phyloP scores from a whole-genome alignment of 2,329 filamentous ascomycete genomes.

The Pestalotiopsis sp. region DNA sequence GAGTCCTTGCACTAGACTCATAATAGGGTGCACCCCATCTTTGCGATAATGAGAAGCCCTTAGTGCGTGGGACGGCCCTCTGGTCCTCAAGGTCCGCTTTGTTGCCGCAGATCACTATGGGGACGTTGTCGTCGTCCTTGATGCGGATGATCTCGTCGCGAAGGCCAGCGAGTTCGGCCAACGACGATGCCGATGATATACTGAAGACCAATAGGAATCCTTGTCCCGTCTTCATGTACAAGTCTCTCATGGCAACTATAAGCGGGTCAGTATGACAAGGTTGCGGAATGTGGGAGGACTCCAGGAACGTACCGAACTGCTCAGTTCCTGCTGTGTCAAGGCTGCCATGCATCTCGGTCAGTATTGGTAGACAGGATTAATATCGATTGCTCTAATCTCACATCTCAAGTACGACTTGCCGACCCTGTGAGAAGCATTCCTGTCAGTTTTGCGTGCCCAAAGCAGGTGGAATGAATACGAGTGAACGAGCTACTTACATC shows the following conservation, averaged over 20 bases:
- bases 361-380: slow-evolving; percentile 23
- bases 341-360: slow-evolving; percentile 45
- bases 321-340: slow-evolving; percentile 91
- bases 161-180: slow-evolving; percentile 78
- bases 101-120: slow-evolving; percentile 90
- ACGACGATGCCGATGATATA: slow-evolving; percentile 83
- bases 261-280: slow-evolving; percentile 24
- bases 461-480: not conserved
- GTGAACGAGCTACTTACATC: slow-evolving; percentile 65
- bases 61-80: slow-evolving; percentile 74
- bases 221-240: slow-evolving; percentile 93
- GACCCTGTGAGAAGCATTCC: slow-evolving; percentile 60
- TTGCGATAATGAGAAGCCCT: slow-evolving; percentile 83
- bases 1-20: slow-evolving; percentile 80
- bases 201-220: slow-evolving; percentile 92
- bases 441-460: slow-evolving; percentile 21
- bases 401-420: slow-evolving; percentile 90
- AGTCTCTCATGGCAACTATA: slow-evolving; percentile 69
- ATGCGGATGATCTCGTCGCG: slow-evolving; percentile 90
- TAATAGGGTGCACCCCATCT: slow-evolving; percentile 90
- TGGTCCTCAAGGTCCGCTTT: slow-evolving; percentile 90
- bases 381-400: slow-evolving; percentile 44
- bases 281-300: slow-evolving; percentile 14
- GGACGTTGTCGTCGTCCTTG: slow-evolving; percentile 83
- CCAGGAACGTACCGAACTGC: slow-evolving; percentile 76